Conservation (phyloP, 1,284 basidiomycete genomes). For the Phylloboletellus chloephorus region DNA sequence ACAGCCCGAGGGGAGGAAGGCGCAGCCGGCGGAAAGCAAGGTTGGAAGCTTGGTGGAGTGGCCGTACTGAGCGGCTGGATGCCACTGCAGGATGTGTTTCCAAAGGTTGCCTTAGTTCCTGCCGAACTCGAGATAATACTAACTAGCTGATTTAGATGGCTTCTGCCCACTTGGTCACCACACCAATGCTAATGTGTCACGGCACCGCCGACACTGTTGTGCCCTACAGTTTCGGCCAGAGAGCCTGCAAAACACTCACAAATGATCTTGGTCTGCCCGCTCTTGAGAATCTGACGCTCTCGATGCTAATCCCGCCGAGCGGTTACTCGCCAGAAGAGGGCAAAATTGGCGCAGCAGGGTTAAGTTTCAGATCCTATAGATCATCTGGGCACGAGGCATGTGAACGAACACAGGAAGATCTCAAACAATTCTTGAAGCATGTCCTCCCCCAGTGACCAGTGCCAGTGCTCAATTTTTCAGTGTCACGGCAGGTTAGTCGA, state of each 20-base stretch:
- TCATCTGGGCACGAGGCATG: slow-evolving; percentile 61
- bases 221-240: slow-evolving; percentile 42
- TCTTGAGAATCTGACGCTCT: slow-evolving; percentile 26
- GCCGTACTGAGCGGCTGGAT: slow-evolving; percentile 75
- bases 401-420: slow-evolving; percentile 54
- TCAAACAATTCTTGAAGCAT: slow-evolving; percentile 57
- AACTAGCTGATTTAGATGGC: slow-evolving; percentile 42
- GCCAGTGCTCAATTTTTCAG: background rate
- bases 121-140: slow-evolving; percentile 2
- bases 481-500: background rate
- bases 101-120: slow-evolving; percentile 21
- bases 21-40: slow-evolving; percentile 27
- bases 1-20: slow-evolving; percentile 41
- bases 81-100: slow-evolving; percentile 41
- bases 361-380: slow-evolving; percentile 58
- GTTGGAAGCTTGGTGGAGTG: slow-evolving; percentile 65
- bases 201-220: slow-evolving; percentile 77
- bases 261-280: slow-evolving; percentile 43
- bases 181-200: slow-evolving; percentile 88
- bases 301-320: slow-evolving; percentile 21
- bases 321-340: slow-evolving; percentile 21
- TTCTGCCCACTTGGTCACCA: slow-evolving; percentile 48
- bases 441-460: slow-evolving; percentile 35
- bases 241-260: slow-evolving; percentile 52
- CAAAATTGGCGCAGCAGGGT: slow-evolving; percentile 35